Conservation (phyloP, 1,284 basidiomycete species). For the Stereum hirsutum region DNA sequence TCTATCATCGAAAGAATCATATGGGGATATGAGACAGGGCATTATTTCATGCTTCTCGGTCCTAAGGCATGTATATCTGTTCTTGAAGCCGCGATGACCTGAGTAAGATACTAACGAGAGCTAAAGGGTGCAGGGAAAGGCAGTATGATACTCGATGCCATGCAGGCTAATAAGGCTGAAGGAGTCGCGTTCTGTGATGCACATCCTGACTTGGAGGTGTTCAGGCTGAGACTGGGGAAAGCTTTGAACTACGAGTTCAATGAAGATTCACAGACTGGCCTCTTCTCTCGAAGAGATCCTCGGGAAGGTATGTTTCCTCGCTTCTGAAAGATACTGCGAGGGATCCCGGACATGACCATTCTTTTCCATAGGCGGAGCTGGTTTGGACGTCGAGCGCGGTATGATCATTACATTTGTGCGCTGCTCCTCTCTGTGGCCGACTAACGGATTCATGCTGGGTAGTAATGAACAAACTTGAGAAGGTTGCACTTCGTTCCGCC, state of each 20-base stretch:
- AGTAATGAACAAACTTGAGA: constrained; percentile 81
- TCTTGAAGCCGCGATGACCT: constrained; percentile 15
- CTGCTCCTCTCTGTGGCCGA: neutral
- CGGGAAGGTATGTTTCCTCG: constrained; percentile 52
- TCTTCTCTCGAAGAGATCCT: constrained; percentile 79
- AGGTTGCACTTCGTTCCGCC: constrained; percentile 67
- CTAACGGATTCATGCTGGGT: neutral
- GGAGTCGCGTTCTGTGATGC: constrained; percentile 47
- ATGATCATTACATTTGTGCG: constrained; percentile 6
- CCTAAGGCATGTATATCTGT: constrained; percentile 46
- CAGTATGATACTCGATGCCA: constrained; percentile 76
- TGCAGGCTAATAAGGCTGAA: constrained; percentile 67
- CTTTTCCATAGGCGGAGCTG: constrained; percentile 50
- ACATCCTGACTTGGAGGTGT: constrained; percentile 64
- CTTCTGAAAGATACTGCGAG: neutral
- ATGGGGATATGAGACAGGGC: constrained; percentile 58
- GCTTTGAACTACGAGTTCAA: constrained; percentile 72
- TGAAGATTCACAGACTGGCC: constrained; percentile 70
- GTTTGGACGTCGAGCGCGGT: constrained; percentile 79
- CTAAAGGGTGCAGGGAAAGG: constrained; percentile 56
- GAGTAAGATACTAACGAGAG: constrained; percentile 1
- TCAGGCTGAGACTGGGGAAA: constrained; percentile 76
- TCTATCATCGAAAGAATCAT: constrained; percentile 72
- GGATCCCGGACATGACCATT: constrained; percentile 1
- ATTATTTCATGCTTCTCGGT: constrained; percentile 71